Evolutionary conservation across 306 rosid genomes (phyloP), one percentile per base, ranked within the genome.

Genomic region (Coriaria nepalensis): DNA sequence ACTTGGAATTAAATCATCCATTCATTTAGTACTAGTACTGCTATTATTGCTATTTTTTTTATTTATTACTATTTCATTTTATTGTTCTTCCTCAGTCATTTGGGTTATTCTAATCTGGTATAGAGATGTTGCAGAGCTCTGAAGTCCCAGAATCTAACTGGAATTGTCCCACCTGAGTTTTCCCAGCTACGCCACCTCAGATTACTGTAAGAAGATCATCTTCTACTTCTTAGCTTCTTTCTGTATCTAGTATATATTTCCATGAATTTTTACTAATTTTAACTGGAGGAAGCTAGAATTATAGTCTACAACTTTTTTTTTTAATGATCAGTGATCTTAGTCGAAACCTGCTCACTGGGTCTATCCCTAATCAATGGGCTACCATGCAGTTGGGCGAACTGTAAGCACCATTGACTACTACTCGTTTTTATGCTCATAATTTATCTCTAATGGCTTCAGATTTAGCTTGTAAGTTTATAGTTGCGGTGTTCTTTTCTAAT

Each of bases 91-190:
- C 29, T 20, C 29, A 20, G 29, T 20, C 29, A 20, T 20, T 20
- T 20, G 1, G 29, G 29, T 45, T 11, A 5, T 10, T 41, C 59
- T 57, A 14, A 49, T 67, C 15, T 59, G 10, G 36, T 53, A 45
- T 13, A 8, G 13, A 13, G 50, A 40, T 42, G 5, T 12, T 72
- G 67, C 77, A 88, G 97, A 72, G 74, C 53, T 64, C 58, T 84
- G 47, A 88, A 84, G 82, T 58, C 78, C 50, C 86, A 83, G 70
- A 88, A 84, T 64, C 69, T 88, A 33, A 59, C 93, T 32, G 93
- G 90, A 4, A 38, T 65, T 15, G 72, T 88, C 52, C 78, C 97
- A 47, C 74, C 88, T 37, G 95, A 81, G 62, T 77, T 88, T 60
- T 74, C 97, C 15, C 78, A 84, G 80, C 83, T 88, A 62, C 78